A percentile compares a stretch with the other conserved stretches of the same genome.
Evolutionary conservation across 1,139 yeast genomes (phyloP).

Genomic region (Yarrowia galli): DNA sequence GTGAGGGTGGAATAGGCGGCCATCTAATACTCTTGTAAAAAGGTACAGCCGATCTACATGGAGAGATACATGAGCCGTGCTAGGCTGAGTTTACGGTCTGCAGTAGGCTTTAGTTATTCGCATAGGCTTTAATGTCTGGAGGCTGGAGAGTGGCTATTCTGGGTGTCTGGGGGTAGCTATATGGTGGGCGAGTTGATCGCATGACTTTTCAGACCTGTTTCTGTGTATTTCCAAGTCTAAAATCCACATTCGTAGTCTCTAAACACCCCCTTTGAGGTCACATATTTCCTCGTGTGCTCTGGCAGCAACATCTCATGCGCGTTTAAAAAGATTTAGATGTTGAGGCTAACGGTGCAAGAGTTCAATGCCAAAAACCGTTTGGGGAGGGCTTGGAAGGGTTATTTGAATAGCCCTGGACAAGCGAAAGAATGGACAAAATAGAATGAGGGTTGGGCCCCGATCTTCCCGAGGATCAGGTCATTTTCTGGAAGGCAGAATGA

Average conservation of each 20-base stretch:
- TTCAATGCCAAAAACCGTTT: conserved; percentile 16
- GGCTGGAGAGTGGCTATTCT: too few relatives aligned
- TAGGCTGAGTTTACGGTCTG: conserved; percentile 41
- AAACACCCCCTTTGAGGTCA: background rate
- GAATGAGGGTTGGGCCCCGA: conserved; percentile 16
- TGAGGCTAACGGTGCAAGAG: conserved; percentile 41
- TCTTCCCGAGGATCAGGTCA: conserved; percentile 15
- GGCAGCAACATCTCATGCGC: conserved; percentile 51
- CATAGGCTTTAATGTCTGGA: background rate
- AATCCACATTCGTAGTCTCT: too few relatives aligned
- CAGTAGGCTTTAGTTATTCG: background rate
- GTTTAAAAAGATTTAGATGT: conserved; percentile 52
- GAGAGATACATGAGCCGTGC: conserved; percentile 26
- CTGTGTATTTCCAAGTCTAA: too few relatives aligned
- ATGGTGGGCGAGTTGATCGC: too few relatives aligned
- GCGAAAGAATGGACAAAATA: background rate
- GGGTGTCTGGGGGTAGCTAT: too few relatives aligned
- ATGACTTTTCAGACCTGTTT: too few relatives aligned
- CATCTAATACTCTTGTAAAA: background rate
- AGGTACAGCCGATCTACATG: conserved; percentile 4
- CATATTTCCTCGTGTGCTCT: conserved; percentile 54
- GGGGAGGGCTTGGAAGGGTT: background rate
- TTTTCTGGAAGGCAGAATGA: background rate
- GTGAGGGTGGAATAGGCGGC: background rate
- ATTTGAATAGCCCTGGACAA: too few relatives aligned